Evolutionary conservation across 73 alveolate genomes (phyloP).

Genomic region (Uronychia binucleata): DNA sequence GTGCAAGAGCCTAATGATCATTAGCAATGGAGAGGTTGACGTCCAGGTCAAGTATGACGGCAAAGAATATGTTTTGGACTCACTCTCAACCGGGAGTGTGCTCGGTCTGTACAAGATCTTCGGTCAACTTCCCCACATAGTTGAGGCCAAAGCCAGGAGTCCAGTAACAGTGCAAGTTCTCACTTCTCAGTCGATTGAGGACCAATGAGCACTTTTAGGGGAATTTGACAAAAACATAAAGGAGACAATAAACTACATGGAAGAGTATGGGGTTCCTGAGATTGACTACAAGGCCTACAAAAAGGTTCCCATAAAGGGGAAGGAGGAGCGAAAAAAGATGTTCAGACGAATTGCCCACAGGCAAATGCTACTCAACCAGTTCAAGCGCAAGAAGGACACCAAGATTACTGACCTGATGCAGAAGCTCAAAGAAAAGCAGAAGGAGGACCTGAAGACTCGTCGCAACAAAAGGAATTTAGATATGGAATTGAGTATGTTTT

Average conservation of each 20-base stretch:
- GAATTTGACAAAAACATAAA: neutral
- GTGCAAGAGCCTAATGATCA: conserved; percentile 7
- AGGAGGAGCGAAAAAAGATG: neutral
- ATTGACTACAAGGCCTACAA: neutral
- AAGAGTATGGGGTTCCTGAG: conserved; percentile 1
- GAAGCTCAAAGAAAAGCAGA: neutral
- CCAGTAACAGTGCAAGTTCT: neutral
- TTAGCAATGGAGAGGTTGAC: conserved; percentile 26
- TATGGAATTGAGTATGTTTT: neutral
- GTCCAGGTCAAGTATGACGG: neutral
- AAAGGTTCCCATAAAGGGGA: neutral
- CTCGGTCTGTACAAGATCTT: conserved; percentile 12
- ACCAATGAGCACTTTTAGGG: neutral
- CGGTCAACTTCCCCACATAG: neutral
- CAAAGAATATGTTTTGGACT: conserved; percentile 5
- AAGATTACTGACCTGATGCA: neutral
- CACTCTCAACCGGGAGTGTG: conserved; percentile 4
- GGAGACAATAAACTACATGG: neutral
- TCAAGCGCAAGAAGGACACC: neutral
- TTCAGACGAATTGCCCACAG: neutral
- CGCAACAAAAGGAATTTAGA: neutral
- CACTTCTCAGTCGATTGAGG: neutral
- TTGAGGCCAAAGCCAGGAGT: conserved; percentile 3
- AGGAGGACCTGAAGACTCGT: neutral
- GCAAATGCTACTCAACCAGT: neutral